Conservation (phyloP, 1,284 basidiomycete genomes). For the Cutaneotrichosporon cyanovorans region DNA sequence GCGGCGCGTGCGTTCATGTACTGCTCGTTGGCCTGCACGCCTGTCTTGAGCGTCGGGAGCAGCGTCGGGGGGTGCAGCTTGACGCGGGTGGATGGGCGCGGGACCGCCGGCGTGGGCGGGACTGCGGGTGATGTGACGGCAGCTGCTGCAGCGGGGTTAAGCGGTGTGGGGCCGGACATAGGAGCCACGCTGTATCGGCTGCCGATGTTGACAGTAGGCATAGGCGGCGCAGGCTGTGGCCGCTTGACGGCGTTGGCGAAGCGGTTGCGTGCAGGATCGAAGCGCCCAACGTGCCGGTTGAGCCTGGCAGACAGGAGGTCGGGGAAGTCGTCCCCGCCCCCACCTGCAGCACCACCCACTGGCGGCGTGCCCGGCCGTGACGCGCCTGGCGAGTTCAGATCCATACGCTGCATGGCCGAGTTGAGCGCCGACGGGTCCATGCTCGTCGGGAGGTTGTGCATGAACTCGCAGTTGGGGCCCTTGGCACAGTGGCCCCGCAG, state of each 20-base stretch:
- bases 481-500: slow-evolving; percentile 92
- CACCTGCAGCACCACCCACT: slow-evolving; percentile 21
- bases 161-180: neutral
- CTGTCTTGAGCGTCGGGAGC: slow-evolving; percentile 80
- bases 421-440: slow-evolving; percentile 47
- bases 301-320: slow-evolving; percentile 47
- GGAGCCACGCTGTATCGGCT: neutral
- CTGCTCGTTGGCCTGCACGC: slow-evolving; percentile 64
- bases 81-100: slow-evolving; percentile 72
- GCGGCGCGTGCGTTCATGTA: slow-evolving; percentile 82
- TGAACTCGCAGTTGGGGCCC: slow-evolving; percentile 67
- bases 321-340: slow-evolving; percentile 75
- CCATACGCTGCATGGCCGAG: slow-evolving; percentile 62
- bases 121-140: slow-evolving; percentile 37
- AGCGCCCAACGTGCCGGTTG: slow-evolving; percentile 44
- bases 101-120: slow-evolving; percentile 46
- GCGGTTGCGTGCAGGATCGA: slow-evolving; percentile 71
- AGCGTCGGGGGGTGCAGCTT: slow-evolving; percentile 73
- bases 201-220: slow-evolving; percentile 16
- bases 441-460: slow-evolving; percentile 72
- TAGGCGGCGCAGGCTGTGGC: slow-evolving; percentile 26
- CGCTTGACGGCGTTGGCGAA: slow-evolving; percentile 56
- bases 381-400: slow-evolving; percentile 50
- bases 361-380: slow-evolving; percentile 30
- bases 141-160: slow-evolving; percentile 40